Evolutionary conservation across 768 basidiomycete species (phyloP).

Genomic region (Hypsizygus marmoreus): DNA sequence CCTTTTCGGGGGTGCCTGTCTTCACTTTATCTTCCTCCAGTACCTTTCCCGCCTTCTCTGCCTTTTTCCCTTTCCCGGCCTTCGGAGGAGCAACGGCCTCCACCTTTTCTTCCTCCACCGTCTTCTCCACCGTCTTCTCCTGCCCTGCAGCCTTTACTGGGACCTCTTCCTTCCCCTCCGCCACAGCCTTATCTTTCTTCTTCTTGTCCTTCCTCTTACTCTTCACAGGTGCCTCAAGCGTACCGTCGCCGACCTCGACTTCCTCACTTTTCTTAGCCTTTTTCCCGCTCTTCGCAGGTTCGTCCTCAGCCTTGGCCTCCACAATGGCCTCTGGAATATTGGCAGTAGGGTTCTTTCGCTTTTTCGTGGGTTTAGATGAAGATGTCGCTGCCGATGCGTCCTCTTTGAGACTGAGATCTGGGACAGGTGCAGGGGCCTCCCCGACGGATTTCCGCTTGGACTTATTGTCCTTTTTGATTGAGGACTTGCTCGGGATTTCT

Average conservation of each 20-base stretch:
- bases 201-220: slow-evolving; percentile 3
- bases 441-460: slow-evolving; percentile 23
- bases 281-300: slow-evolving; percentile 12
- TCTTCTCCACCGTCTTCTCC: slow-evolving; percentile 16
- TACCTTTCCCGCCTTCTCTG: no score
- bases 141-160: not conserved
- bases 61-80: no score
- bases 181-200: slow-evolving; percentile 9
- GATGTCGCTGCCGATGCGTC: slow-evolving; percentile 12
- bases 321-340: no score
- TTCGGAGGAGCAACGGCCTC: no score
- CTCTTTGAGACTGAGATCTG: slow-evolving; percentile 4
- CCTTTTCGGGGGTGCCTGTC: no score
- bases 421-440: slow-evolving; percentile 4
- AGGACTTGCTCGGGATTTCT: slow-evolving; percentile 14
- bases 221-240: slow-evolving; percentile 17
- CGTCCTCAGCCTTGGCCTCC: slow-evolving; percentile 21
- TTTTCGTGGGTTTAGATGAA: slow-evolving; percentile 21
- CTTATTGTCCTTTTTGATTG: slow-evolving; percentile 24
- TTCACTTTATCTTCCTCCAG: no score
- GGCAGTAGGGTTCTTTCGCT: no score
- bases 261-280: slow-evolving; percentile 14
- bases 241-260: slow-evolving; percentile 15
- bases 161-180: slow-evolving; percentile 15
- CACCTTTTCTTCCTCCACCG: slow-evolving; percentile 5